Conservation (phyloP, 2,329 filamentous ascomycete genomes). For the Myriosclerotinia duriaeana region DNA sequence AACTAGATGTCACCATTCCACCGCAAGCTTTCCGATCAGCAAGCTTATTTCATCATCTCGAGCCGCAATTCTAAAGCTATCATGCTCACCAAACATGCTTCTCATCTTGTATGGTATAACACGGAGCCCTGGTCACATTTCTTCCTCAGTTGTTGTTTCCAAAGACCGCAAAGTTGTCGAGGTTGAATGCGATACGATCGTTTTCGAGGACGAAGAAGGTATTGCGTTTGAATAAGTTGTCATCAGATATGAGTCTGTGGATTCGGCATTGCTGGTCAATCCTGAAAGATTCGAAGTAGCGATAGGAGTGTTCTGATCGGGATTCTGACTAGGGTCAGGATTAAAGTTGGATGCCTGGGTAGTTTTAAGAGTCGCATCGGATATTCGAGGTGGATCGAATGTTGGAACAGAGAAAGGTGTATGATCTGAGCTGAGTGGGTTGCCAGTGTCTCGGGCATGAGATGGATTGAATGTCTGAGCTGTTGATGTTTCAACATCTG, state of each 20-base stretch:
- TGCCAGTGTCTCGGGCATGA: background rate
- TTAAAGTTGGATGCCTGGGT: background rate
- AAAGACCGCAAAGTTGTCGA: background rate
- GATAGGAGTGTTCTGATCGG: background rate
- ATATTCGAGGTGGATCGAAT: no score
- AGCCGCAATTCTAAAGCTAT: background rate
- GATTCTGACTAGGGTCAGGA: background rate
- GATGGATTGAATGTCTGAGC: background rate
- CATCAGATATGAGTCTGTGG: background rate
- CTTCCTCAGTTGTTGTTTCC: background rate
- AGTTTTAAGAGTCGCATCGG: background rate
- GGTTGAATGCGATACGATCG: background rate
- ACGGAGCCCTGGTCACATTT: no score
- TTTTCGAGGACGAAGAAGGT: background rate
- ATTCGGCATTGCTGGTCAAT: background rate
- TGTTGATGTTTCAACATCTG: background rate
- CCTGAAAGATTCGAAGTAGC: background rate
- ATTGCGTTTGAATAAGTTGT: background rate
- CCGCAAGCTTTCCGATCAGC: background rate
- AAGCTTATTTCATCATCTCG: background rate
- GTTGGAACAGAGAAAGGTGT: background rate
- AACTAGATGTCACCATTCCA: background rate
- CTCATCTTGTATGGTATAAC: background rate
- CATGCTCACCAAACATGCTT: background rate
- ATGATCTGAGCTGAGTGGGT: background rate